Percentiles rank a stretch among this genome's conserved stretches.
These are phyloP conservation scores for Circinella umbellata DNA, from an alignment of 371 early-diverging fungal species.

Conservation along the genomic window DNA sequence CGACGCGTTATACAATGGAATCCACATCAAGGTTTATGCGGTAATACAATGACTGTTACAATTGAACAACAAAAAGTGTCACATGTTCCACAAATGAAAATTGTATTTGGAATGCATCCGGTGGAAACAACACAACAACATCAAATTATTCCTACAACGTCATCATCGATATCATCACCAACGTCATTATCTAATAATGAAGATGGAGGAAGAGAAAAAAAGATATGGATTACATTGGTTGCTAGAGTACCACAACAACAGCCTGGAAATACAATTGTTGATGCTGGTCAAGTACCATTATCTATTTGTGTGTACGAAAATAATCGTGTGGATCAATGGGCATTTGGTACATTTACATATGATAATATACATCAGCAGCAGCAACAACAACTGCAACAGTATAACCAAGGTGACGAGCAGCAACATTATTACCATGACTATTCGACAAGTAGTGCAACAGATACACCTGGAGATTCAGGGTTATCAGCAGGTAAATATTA, in stretches of 20 bases:
- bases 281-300: slow-evolving; percentile 17
- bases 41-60: slow-evolving; percentile 3
- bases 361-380: neutral
- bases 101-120: slow-evolving; percentile 19
- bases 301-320: slow-evolving; percentile 11
- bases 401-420: neutral
- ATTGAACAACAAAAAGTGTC: slow-evolving; percentile 4
- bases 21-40: slow-evolving; percentile 14
- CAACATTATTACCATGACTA: neutral
- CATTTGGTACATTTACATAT: slow-evolving; percentile 27
- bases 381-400: neutral
- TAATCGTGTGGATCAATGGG: slow-evolving; percentile 13
- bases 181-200: neutral
- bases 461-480: neutral
- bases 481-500: neutral
- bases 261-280: neutral
- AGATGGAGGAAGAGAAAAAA: neutral
- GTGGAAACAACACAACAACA: slow-evolving; percentile 24
- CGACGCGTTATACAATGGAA: slow-evolving; percentile 18
- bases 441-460: neutral
- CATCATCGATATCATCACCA: neutral
- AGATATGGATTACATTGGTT: slow-evolving; percentile 18
- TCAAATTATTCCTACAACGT: slow-evolving; percentile 4
- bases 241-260: slow-evolving; percentile 19
- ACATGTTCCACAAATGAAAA: slow-evolving; percentile 6